Percentiles rank a stretch among this genome's conserved stretches.
Evolutionary conservation across 2,329 filamentous ascomycete species (phyloP).

Genomic region (Xylaria sp.): DNA sequence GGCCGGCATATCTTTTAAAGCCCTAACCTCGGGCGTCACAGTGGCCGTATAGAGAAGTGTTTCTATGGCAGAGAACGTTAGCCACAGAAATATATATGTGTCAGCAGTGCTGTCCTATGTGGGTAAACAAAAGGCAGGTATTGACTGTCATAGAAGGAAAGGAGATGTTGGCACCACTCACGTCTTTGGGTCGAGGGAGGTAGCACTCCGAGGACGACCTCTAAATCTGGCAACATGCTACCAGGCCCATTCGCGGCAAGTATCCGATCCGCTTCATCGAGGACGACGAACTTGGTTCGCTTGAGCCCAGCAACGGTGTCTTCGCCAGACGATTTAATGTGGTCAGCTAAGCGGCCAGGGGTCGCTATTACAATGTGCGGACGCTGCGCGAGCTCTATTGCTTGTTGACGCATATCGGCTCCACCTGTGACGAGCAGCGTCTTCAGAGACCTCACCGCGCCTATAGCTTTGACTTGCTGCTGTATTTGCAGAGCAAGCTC

Average conservation of each 20-base stretch:
- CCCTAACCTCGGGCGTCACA: constrained; percentile 88
- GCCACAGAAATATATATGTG: background rate
- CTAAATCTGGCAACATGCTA: constrained; percentile 93
- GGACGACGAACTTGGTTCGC: constrained; percentile 82
- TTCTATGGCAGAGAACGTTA: constrained; percentile 49
- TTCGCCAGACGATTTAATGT: constrained; percentile 87
- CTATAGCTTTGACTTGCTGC: constrained; percentile 94
- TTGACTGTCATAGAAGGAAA: background rate
- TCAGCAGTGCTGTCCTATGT: background rate
- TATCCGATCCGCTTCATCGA: constrained; percentile 94
- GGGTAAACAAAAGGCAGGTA: background rate
- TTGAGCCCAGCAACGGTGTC: constrained; percentile 85
- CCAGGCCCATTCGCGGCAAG: constrained; percentile 74
- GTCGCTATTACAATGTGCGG: constrained; percentile 96
- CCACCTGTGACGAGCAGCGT: constrained; percentile 90
- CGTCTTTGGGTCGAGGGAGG: constrained; percentile 77
- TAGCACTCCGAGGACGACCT: constrained; percentile 82
- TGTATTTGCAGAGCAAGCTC: constrained; percentile 96
- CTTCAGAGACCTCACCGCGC: constrained; percentile 85
- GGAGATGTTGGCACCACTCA: constrained; percentile 18
- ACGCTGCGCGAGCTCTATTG: constrained; percentile 77
- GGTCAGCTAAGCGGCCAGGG: constrained; percentile 89
- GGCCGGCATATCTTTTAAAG: constrained; percentile 77
- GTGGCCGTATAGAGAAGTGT: constrained; percentile 97
- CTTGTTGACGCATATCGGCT: constrained; percentile 89